Evolutionary conservation across 2,329 filamentous ascomycete species (phyloP).

Genomic region (Canariomyces notabilis): DNA sequence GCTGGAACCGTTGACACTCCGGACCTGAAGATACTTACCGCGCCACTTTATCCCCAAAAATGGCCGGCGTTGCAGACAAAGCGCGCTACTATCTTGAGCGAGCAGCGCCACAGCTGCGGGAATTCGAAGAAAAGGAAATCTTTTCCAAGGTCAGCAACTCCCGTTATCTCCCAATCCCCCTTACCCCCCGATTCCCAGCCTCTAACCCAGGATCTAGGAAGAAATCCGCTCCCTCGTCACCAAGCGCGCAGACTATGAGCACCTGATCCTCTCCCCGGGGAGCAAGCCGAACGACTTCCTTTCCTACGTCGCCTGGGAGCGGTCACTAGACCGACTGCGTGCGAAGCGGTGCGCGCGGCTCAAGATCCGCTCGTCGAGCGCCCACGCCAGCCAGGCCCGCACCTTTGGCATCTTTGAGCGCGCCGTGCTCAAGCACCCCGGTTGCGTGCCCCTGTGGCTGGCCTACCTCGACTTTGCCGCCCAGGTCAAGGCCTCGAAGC

Average conservation of each 20-base stretch:
- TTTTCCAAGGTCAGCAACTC: conserved; percentile 63
- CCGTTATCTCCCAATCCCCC: conserved; percentile 5
- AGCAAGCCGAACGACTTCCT: conserved; percentile 74
- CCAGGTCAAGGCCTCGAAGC: conserved; percentile 60
- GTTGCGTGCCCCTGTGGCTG: conserved; percentile 77
- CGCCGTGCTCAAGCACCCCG: conserved; percentile 76
- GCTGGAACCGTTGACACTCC: no score
- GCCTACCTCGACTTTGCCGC: conserved; percentile 82
- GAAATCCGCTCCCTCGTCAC: conserved; percentile 85
- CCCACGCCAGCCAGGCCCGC: conserved; percentile 70
- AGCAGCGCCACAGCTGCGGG: conserved; percentile 83
- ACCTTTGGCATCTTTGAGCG: conserved; percentile 88
- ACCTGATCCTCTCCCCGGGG: conserved; percentile 79
- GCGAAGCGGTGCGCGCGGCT: conserved; percentile 78
- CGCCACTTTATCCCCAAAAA: conserved; percentile 34
- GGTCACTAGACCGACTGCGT: conserved; percentile 67
- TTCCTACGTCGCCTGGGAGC: conserved; percentile 72
- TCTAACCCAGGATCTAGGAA: conserved; percentile 48
- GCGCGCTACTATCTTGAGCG: conserved; percentile 93
- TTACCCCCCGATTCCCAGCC: conserved; percentile 7
- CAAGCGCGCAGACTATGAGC: conserved; percentile 90
- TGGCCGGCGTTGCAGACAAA: conserved; percentile 86
- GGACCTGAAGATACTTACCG: neutral
- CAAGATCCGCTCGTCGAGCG: conserved; percentile 63
- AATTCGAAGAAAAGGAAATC: conserved; percentile 87